Percentiles rank a stretch among this genome's conserved stretches.
phyloP scores from a whole-genome alignment of 345 rosid species.

The Brassica incana region DNA sequence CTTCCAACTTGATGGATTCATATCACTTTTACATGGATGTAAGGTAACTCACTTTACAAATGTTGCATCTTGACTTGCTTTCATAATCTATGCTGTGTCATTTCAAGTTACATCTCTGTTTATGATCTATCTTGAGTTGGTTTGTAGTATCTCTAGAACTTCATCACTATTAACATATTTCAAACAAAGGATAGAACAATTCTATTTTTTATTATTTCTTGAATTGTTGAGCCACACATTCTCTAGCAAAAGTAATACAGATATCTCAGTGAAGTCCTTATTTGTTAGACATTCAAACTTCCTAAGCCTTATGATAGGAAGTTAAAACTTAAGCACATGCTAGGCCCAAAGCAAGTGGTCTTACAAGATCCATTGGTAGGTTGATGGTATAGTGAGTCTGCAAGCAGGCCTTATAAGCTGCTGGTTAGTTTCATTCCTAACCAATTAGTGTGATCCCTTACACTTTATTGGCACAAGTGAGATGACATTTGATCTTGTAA shows the following conservation, averaged over 20 bases:
- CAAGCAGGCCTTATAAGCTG: constrained; percentile 18
- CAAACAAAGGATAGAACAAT: neutral
- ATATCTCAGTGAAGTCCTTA: constrained; percentile 3
- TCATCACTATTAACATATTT: neutral
- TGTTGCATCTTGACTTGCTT: constrained; percentile 15
- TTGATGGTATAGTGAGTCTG: constrained; percentile 16
- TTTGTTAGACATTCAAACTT: neutral
- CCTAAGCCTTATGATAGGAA: constrained; percentile 1
- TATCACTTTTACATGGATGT: neutral
- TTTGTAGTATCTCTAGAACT: constrained; percentile 4
- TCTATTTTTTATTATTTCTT: no score
- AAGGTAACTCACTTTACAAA: constrained; percentile 31
- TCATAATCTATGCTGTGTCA: neutral
- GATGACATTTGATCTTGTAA: constrained; percentile 17
- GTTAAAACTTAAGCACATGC: neutral
- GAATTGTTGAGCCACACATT: neutral
- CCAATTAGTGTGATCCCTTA: neutral
- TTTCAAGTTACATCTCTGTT: constrained; percentile 6
- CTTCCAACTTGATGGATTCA: constrained; percentile 27
- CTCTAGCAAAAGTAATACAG: neutral
- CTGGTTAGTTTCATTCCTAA: constrained; percentile 21
- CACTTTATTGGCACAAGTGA: constrained; percentile 14
- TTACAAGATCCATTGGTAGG: constrained; percentile 6
- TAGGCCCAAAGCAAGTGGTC: constrained; percentile 29
- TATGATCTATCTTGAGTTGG: neutral